Base-by-base conservation (phyloP, 1,284 basidiomycete species). In the Tilletia horrida region DNA sequence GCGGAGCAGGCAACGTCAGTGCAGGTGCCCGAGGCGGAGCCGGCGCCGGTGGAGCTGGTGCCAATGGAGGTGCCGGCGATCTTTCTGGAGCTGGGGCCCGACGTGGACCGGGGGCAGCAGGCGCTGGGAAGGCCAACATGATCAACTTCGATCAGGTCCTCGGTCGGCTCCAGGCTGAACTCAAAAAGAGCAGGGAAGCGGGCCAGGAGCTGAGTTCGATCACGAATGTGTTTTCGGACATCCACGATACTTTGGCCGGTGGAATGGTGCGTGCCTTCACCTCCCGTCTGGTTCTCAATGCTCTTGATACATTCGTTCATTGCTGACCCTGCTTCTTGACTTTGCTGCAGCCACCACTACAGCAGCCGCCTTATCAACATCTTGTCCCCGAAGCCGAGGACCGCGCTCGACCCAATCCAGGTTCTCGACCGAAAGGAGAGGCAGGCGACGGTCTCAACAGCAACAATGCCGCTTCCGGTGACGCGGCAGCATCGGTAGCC, bases 161-260 rank as follows among this genome's bases (percentile, higher is more conserved):
- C 63, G 88, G 84, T 72, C 86, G 89, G 55, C 83, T 91, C 2
- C 90, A 97, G 83, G 89, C 88, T 73, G 94, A 97, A 81, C 87
- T 98, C 43, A 89, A 91, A 83, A 95, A 94, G 84, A 94, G 92
- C 79, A 88, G 92, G 21, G 93, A 97, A 79, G 95, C 93, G 0
- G 91, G 92, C n/a, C 86, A 88, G 1, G 94, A 98, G 80, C 85
- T 99, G 3, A 88, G 89, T 74, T 87, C 87, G 0, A 84, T 98
- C 47, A 90, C 88, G 23, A 86, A 86, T n/a, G 86, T 90, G 1
- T 92, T 98, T 87, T 88, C 85, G 59, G 93, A 97, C 44, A 92
- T 97, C 59, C 90, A 93, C 71, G 93, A 96, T 75, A 93, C 92
- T 0, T 85, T 99, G 2, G 91, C 91, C 42, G 94, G 94, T 3